Conservation (phyloP, 495 filamentous ascomycete genomes). For the Neurospora intermedia region DNA sequence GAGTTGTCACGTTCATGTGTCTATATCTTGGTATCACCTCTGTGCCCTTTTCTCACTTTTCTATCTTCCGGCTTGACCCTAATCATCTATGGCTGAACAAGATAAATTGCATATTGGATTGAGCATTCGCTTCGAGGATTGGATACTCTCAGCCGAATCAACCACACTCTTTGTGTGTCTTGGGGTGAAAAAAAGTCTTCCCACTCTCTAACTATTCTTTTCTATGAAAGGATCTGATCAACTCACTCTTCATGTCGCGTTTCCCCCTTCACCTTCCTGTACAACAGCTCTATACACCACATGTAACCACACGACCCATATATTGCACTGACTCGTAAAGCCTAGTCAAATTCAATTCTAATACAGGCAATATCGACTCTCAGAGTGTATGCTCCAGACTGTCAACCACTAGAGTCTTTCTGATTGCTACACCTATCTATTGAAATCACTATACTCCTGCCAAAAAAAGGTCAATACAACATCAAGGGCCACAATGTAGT, state of each 20-base stretch:
- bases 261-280: not conserved
- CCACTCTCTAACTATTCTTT: not conserved
- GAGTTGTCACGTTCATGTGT: not conserved
- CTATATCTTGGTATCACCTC: not conserved
- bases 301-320: too few species aligned
- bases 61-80: not conserved
- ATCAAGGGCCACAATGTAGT: not conserved
- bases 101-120: not conserved
- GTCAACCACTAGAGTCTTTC: not conserved
- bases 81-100: not conserved
- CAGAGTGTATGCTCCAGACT: not conserved
- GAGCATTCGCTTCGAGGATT: not conserved
- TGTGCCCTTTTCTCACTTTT: not conserved
- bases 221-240: not conserved
- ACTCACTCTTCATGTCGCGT: not conserved
- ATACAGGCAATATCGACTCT: not conserved
- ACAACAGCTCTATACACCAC: not conserved
- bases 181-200: not conserved
- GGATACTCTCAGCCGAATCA: not conserved
- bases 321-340: not conserved
- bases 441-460: not conserved
- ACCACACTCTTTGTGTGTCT: not conserved
- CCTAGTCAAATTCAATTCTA: not conserved
- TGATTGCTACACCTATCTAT: not conserved
- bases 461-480: not conserved